Conservation (phyloP, 495 filamentous ascomycete genomes). For the Penicillium arizonense region DNA sequence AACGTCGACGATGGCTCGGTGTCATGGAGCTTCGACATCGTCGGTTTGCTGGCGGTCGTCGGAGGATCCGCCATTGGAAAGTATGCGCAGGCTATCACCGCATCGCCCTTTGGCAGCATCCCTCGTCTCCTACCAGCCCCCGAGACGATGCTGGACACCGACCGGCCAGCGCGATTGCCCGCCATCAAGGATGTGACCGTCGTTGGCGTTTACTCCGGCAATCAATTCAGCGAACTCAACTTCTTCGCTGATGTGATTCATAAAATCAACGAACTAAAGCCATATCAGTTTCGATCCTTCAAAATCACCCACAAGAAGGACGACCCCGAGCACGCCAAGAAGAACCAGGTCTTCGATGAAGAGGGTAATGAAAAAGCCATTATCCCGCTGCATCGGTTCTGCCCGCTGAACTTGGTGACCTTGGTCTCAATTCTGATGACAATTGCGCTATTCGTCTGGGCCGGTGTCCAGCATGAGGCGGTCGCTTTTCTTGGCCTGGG, state of each 20-base stretch:
- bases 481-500: slow-evolving; percentile 24
- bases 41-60: slow-evolving; percentile 62
- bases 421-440: slow-evolving; percentile 50
- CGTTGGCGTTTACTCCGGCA: slow-evolving; percentile 56
- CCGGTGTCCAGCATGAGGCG: slow-evolving; percentile 52
- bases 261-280: slow-evolving; percentile 45
- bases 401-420: slow-evolving; percentile 52
- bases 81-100: slow-evolving; percentile 56
- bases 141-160: slow-evolving; percentile 58
- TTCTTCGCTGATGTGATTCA: slow-evolving; percentile 63
- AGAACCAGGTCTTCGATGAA: background rate
- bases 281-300: slow-evolving; percentile 12
- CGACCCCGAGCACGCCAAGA: background rate
- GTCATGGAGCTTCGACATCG: slow-evolving; percentile 50
- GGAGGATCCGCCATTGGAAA: slow-evolving; percentile 58
- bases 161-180: slow-evolving; percentile 53
- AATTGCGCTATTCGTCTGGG: slow-evolving; percentile 35
- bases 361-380: slow-evolving; percentile 14
- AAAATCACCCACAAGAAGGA: slow-evolving; percentile 6
- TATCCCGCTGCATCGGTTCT: slow-evolving; percentile 45
- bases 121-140: slow-evolving; percentile 68
- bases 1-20: slow-evolving; percentile 2
- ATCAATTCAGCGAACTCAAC: slow-evolving; percentile 50
- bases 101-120: slow-evolving; percentile 52
- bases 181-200: slow-evolving; percentile 52